Evolutionary conservation across 179 eudicot species (phyloP).

Genomic region (Gypsophila paniculata): DNA sequence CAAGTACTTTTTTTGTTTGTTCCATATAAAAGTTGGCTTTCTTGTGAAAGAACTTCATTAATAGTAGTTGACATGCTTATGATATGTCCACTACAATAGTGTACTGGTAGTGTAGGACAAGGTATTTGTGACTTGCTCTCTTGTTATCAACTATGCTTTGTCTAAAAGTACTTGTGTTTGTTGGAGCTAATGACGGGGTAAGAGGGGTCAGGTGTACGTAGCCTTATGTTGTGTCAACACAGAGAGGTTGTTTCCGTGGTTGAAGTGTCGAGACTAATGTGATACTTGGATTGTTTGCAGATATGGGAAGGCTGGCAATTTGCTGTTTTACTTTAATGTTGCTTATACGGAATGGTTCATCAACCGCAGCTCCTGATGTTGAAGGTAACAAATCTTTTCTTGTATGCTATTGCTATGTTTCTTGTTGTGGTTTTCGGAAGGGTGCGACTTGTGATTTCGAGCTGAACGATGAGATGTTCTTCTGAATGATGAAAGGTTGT

Average conservation of each 20-base stretch:
- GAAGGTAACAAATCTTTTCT: constrained; percentile 49
- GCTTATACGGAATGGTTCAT: constrained; percentile 37
- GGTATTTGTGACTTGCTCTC: background rate
- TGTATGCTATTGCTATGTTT: constrained; percentile 1
- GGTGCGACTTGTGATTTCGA: background rate
- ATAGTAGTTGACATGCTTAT: constrained; percentile 8
- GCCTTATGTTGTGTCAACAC: no score
- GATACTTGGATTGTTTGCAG: constrained; percentile 17
- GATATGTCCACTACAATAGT: background rate
- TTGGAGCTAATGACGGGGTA: background rate
- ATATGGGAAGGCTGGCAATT: constrained; percentile 31
- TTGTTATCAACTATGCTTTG: background rate
- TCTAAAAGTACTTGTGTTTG: background rate
- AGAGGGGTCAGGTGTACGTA: no score
- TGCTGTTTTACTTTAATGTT: constrained; percentile 34
- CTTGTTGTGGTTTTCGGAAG: background rate
- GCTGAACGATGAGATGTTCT: background rate
- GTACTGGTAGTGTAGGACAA: background rate
- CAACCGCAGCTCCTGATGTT: constrained; percentile 51
- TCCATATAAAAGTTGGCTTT: background rate
- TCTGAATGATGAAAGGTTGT: background rate
- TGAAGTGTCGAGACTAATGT: background rate
- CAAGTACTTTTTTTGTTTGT: background rate
- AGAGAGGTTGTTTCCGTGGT: background rate
- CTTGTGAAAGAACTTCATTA: constrained; percentile 6